These are phyloP conservation scores for Phytophthora pseudosyringae DNA, from an alignment of 352 stramenopile species.

Conservation along the genomic window DNA sequence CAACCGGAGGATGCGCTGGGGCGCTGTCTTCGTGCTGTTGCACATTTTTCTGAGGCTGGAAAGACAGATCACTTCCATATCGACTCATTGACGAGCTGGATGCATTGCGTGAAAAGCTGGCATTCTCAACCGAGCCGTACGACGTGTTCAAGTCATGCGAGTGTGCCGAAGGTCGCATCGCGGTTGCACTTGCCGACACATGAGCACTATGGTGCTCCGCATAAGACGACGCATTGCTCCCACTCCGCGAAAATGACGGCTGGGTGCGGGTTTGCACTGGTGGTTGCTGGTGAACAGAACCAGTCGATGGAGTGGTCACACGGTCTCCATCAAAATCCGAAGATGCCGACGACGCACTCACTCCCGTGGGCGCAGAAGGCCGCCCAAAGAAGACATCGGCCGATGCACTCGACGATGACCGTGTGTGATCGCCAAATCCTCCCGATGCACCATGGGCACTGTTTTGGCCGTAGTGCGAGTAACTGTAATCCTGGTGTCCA, in stretches of 20 bases:
- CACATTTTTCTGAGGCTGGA: constrained; percentile 9
- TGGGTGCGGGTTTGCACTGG: constrained; percentile 19
- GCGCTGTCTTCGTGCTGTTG: constrained; percentile 13
- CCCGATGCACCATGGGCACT: background rate
- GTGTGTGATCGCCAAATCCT: constrained; percentile 19
- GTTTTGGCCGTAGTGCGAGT: constrained; percentile 15
- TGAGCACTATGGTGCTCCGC: constrained; percentile 31
- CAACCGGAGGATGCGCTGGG: constrained; percentile 8
- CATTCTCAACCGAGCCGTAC: constrained; percentile 25
- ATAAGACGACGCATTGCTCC: constrained; percentile 49
- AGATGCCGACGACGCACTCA: background rate
- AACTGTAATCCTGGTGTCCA: constrained; percentile 15
- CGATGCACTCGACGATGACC: constrained; percentile 27
- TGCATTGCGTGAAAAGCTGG: constrained; percentile 24
- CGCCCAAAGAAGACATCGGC: constrained; percentile 37
- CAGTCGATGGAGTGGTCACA: constrained; percentile 10
- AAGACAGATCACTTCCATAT: constrained; percentile 22
- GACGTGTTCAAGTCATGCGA: constrained; percentile 30
- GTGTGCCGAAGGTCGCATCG: constrained; percentile 18
- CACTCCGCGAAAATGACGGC: constrained; percentile 40
- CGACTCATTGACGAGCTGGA: constrained; percentile 37
- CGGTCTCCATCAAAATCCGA: constrained; percentile 21
- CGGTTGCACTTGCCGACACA: constrained; percentile 5
- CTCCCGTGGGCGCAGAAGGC: background rate
- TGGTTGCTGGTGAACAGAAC: constrained; percentile 18